A percentile compares a stretch with the other conserved stretches of the same genome.
Evolutionary conservation across 345 rosid genomes (phyloP).

Genomic region (Euphorbia peplus): DNA sequence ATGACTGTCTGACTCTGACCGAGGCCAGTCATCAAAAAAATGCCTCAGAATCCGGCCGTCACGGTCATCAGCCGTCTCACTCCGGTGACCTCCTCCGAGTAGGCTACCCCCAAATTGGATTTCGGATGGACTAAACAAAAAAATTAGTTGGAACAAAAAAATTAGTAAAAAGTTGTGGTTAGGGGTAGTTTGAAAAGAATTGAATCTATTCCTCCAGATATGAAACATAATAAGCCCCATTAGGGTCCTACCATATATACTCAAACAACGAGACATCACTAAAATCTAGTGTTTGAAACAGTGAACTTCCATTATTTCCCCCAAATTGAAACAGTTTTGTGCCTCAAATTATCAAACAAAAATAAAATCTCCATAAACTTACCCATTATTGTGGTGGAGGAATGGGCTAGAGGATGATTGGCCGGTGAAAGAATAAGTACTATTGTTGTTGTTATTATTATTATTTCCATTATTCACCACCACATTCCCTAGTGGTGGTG

Average conservation of each 20-base stretch:
- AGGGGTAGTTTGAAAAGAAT: slow-evolving; percentile 42
- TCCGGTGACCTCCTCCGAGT: too few relatives aligned
- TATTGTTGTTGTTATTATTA: slow-evolving; percentile 35
- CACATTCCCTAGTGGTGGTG: slow-evolving; percentile 32
- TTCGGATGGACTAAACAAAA: not conserved
- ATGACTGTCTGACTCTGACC: slow-evolving; percentile 44
- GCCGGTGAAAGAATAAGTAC: slow-evolving; percentile 39
- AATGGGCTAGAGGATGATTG: slow-evolving; percentile 57
- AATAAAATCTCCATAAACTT: slow-evolving; percentile 3
- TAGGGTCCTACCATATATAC: slow-evolving; percentile 22
- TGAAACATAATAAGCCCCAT: slow-evolving; percentile 18
- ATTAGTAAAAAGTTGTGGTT: slow-evolving; percentile 38
- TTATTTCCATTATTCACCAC: slow-evolving; percentile 35
- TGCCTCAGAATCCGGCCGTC: slow-evolving; percentile 68
- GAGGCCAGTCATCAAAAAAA: slow-evolving; percentile 91
- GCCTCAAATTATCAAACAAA: not conserved
- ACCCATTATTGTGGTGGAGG: slow-evolving; percentile 58
- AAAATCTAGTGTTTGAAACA: slow-evolving; percentile 8
- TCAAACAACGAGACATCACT: not conserved
- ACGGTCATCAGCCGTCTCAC: not conserved
- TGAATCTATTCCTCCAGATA: slow-evolving; percentile 33
- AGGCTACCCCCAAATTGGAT: too few relatives aligned
- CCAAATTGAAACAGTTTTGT: not conserved
- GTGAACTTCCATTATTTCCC: slow-evolving; percentile 4
- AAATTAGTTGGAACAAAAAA: slow-evolving; percentile 3